A percentile compares a stretch with the other conserved stretches of the same genome.
Conservation (phyloP, 179 eudicot species). For the Beta corolliflora region DNA sequence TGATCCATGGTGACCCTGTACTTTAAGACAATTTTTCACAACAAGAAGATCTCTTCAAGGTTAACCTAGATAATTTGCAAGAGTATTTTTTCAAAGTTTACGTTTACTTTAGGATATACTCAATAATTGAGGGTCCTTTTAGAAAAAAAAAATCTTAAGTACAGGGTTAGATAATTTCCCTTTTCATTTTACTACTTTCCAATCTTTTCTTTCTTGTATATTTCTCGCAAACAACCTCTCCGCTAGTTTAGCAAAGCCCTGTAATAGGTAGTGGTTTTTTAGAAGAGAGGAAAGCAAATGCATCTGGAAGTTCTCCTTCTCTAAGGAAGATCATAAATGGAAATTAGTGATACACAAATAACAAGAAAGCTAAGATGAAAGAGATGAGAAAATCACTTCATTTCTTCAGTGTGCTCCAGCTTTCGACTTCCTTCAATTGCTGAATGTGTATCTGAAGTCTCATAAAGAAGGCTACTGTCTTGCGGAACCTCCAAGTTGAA, state of each 20-base stretch:
- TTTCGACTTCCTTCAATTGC: constrained; percentile 65
- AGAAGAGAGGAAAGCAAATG: not conserved
- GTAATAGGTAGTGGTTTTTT: not conserved
- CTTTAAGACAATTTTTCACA: too few species aligned
- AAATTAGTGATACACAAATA: not conserved
- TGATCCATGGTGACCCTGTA: too few species aligned
- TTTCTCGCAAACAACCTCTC: not conserved
- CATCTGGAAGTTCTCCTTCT: too few species aligned
- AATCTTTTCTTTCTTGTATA: not conserved
- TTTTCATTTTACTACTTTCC: not conserved
- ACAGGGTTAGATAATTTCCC: too few species aligned
- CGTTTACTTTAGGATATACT: too few species aligned
- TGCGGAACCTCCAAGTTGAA: constrained; percentile 45
- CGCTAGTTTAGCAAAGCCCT: not conserved
- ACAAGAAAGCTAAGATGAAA: not conserved
- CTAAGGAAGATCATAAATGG: not conserved
- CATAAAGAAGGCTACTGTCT: constrained; percentile 53
- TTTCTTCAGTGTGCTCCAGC: constrained; percentile 62
- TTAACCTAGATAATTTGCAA: too few species aligned
- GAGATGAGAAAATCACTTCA: constrained; percentile 40
- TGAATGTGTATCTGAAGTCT: constrained; percentile 46
- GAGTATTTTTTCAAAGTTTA: too few species aligned
- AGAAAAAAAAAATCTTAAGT: too few species aligned
- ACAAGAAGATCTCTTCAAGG: too few species aligned
- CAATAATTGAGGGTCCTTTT: too few species aligned